Conservation (phyloP, 768 basidiomycete species). For the Auricularia heimuer region DNA sequence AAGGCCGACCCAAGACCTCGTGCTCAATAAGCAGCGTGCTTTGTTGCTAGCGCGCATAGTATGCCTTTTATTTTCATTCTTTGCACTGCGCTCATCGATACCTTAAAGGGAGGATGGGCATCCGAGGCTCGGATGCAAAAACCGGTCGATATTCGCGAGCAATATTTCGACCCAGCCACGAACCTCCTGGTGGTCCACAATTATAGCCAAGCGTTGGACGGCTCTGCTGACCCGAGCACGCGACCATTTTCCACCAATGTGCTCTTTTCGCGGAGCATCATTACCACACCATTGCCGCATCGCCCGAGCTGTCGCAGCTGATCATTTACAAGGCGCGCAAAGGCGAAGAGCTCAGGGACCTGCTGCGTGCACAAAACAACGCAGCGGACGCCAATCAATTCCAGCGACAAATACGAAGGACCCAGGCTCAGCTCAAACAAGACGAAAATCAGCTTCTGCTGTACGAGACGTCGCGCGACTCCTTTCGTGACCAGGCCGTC, state of each 20-base stretch:
- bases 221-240: constrained; percentile 23
- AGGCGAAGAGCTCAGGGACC: constrained; percentile 51
- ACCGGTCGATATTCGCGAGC: constrained; percentile 54
- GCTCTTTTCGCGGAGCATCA: constrained; percentile 87
- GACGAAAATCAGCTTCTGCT: constrained; percentile 40
- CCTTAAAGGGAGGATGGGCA: constrained; percentile 75
- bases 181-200: constrained; percentile 17
- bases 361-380: constrained; percentile 16
- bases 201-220: constrained; percentile 6
- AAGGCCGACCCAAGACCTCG: background rate
- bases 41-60: constrained; percentile 52
- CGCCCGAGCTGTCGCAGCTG: constrained; percentile 59
- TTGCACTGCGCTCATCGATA: background rate
- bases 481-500: constrained; percentile 66
- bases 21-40: constrained; percentile 4
- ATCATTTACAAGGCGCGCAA: constrained; percentile 68
- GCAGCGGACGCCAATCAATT: constrained; percentile 20
- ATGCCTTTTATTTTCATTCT: constrained; percentile 15
- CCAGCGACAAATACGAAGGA: constrained; percentile 29
- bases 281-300: constrained; percentile 58
- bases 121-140: constrained; percentile 78
- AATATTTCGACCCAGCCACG: constrained; percentile 63
- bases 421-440: constrained; percentile 39
- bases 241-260: constrained; percentile 66
- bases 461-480: constrained; percentile 35